phyloP scores from a whole-genome alignment of 2,329 filamentous ascomycete species.

The Calonectria naviculata region DNA sequence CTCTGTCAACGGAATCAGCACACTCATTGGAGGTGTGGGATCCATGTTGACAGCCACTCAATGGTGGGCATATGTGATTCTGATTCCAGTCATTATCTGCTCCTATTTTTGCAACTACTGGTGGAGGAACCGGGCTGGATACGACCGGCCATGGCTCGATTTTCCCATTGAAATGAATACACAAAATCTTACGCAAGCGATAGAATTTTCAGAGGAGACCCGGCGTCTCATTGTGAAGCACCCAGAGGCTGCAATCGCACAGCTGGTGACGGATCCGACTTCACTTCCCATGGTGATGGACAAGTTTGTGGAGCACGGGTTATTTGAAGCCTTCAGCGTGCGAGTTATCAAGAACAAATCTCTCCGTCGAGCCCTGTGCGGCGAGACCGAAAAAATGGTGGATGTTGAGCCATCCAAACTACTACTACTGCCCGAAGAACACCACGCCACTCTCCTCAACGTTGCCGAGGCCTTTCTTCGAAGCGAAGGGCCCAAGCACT shows the following conservation, averaged over 20 bases:
- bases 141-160: slow-evolving; percentile 41
- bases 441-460: slow-evolving; percentile 17
- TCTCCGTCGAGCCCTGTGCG: not conserved
- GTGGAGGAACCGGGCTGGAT: slow-evolving; percentile 59
- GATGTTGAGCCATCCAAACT: slow-evolving; percentile 4
- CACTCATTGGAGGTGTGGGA: slow-evolving; percentile 59
- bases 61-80: slow-evolving; percentile 65
- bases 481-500: slow-evolving; percentile 10
- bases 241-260: not conserved
- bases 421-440: not conserved
- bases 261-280: not conserved
- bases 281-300: slow-evolving; percentile 13
- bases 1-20: slow-evolving; percentile 55
- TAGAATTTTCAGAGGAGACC: slow-evolving; percentile 26
- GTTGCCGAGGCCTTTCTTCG: slow-evolving; percentile 16
- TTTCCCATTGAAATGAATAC: not conserved
- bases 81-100: slow-evolving; percentile 60
- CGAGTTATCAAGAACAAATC: slow-evolving; percentile 13
- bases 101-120: slow-evolving; percentile 60
- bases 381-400: not conserved
- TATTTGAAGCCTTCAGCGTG: slow-evolving; percentile 30
- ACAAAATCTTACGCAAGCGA: slow-evolving; percentile 1
- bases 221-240: slow-evolving; percentile 12
- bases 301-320: slow-evolving; percentile 25
- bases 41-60: slow-evolving; percentile 61